These are phyloP conservation scores for Letharia columbiana DNA, from an alignment of 495 filamentous ascomycete species.

Conservation along the genomic window DNA sequence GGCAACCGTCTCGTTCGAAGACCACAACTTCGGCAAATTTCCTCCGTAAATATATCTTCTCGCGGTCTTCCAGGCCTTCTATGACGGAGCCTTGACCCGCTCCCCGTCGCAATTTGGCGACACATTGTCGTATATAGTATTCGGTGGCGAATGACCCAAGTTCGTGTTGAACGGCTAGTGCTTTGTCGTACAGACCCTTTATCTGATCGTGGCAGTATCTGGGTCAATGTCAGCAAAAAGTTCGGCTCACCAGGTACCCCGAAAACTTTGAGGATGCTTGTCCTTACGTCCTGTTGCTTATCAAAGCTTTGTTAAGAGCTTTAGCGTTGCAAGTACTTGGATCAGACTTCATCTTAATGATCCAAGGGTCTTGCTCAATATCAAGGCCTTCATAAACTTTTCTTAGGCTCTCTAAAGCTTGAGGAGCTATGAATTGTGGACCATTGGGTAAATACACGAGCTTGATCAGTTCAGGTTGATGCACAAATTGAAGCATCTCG, in stretches of 20 bases:
- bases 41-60: constrained; percentile 51
- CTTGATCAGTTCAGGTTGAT: constrained; percentile 53
- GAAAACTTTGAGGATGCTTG: background rate
- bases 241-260: background rate
- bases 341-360: constrained; percentile 42
- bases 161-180: constrained; percentile 46
- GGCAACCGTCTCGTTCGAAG: constrained; percentile 1
- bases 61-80: constrained; percentile 39
- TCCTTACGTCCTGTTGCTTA: constrained; percentile 44
- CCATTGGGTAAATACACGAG: constrained; percentile 37
- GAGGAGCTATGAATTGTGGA: constrained; percentile 9
- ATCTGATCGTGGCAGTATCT: constrained; percentile 54
- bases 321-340: constrained; percentile 26
- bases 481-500: constrained; percentile 60
- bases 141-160: constrained; percentile 70
- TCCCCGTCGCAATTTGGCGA: constrained; percentile 37
- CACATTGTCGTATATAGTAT: constrained; percentile 55
- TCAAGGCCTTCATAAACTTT: constrained; percentile 41
- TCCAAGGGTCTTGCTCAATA: constrained; percentile 61
- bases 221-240: background rate
- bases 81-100: constrained; percentile 30
- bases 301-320: constrained; percentile 40
- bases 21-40: constrained; percentile 13
- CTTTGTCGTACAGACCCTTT: constrained; percentile 44
- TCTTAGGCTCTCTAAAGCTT: constrained; percentile 13